phyloP scores from a whole-genome alignment of 768 basidiomycete species.

The Mycena rebaudengoi region DNA sequence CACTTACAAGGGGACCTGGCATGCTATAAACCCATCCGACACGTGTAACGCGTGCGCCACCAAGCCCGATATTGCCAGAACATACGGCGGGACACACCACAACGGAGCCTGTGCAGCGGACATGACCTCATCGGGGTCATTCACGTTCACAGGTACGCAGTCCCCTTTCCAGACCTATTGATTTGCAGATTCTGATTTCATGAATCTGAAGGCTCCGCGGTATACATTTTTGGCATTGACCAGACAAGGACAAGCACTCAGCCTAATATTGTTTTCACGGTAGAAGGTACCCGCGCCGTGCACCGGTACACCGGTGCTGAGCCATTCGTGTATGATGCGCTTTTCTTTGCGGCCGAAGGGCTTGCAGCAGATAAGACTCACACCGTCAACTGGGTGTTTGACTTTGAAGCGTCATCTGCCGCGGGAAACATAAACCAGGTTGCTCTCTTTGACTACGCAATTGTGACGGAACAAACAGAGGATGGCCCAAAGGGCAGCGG shows the following conservation, averaged over 20 bases:
- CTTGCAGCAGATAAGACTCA: constrained; percentile 19
- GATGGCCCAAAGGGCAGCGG: background rate
- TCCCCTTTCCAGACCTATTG: too few relatives aligned
- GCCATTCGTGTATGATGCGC: constrained; percentile 23
- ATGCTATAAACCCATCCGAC: too few relatives aligned
- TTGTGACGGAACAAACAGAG: constrained; percentile 21
- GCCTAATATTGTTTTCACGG: constrained; percentile 23
- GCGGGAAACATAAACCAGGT: constrained; percentile 16
- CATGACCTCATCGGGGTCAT: too few relatives aligned
- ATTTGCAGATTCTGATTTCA: too few relatives aligned
- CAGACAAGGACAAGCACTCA: constrained; percentile 15
- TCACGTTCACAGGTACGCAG: too few relatives aligned
- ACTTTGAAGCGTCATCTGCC: constrained; percentile 9
- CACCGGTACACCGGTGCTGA: constrained; percentile 23
- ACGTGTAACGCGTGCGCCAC: too few relatives aligned
- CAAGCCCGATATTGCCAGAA: too few relatives aligned
- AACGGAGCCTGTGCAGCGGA: too few relatives aligned
- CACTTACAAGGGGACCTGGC: too few relatives aligned
- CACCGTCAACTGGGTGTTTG: constrained; percentile 20
- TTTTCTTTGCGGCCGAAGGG: constrained; percentile 24
- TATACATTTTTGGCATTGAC: constrained; percentile 26
- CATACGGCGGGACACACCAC: too few relatives aligned
- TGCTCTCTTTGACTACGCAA: constrained; percentile 22
- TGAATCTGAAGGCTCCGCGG: constrained; percentile 27
- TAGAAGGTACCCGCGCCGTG: background rate